Conservation (phyloP, 2,329 filamentous ascomycete genomes). For the Claviceps sp. region DNA sequence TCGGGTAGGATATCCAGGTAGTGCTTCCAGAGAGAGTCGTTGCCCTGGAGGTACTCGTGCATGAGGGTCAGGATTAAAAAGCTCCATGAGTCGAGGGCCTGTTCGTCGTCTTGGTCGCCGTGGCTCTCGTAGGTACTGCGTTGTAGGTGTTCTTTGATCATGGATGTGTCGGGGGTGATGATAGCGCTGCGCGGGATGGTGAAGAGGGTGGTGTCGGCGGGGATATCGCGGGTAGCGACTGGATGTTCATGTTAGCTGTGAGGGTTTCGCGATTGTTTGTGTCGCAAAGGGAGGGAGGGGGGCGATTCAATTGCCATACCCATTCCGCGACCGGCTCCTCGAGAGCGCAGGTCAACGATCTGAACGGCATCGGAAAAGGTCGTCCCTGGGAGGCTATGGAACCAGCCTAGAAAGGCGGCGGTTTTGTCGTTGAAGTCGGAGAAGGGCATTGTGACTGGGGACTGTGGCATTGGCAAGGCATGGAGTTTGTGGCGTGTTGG, state of each 20-base stretch:
- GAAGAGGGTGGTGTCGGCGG: conserved; percentile 65
- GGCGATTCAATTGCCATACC: conserved; percentile 18
- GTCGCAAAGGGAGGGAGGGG: no score
- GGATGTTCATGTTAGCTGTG: not conserved
- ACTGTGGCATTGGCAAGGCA: not conserved
- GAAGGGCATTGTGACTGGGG: conserved; percentile 1
- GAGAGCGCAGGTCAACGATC: conserved; percentile 37
- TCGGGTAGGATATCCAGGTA: conserved; percentile 66
- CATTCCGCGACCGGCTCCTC: conserved; percentile 41
- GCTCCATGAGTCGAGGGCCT: conserved; percentile 39
- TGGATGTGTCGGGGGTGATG: conserved; percentile 60
- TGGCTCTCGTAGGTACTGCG: conserved; percentile 24
- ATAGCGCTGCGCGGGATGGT: conserved; percentile 60
- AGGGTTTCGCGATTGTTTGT: not conserved
- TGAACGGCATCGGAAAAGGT: conserved; percentile 39
- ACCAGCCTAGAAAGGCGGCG: conserved; percentile 38
- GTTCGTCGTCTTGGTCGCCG: conserved; percentile 19
- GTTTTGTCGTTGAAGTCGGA: conserved; percentile 29
- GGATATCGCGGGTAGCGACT: conserved; percentile 62
- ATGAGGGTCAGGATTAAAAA: conserved; percentile 64
- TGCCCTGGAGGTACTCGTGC: conserved; percentile 53
- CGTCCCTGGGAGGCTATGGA: conserved; percentile 35
- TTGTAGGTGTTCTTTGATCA: conserved; percentile 37
- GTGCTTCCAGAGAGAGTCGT: conserved; percentile 55
- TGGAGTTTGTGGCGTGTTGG: no score